A percentile compares a stretch with the other conserved stretches of the same genome.
These are phyloP conservation scores for Aquilaria agallochum DNA, from an alignment of 441 rosid species.

Conservation along the genomic window DNA sequence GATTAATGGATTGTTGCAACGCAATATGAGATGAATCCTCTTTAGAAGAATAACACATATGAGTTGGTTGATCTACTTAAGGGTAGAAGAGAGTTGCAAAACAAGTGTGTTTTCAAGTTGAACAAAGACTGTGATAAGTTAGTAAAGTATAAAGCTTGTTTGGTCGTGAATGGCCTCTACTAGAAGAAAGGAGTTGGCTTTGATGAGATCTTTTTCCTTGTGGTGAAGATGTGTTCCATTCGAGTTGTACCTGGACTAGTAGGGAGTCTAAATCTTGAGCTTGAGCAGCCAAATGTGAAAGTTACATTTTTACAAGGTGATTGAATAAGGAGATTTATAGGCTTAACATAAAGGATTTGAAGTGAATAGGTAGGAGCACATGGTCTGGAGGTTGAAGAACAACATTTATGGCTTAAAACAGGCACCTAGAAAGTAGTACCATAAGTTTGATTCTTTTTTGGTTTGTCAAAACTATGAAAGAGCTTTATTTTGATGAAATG, in stretches of 20 bases:
- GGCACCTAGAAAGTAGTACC: conserved; percentile 1
- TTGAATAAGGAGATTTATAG: conserved; percentile 5
- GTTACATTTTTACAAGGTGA: not conserved
- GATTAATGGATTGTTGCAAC: not conserved
- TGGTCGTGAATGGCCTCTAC: not conserved
- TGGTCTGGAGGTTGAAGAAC: conserved; percentile 4
- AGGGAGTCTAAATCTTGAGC: not conserved
- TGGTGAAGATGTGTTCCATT: not conserved
- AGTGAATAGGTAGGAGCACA: not conserved
- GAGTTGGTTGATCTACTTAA: not conserved
- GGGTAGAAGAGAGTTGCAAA: not conserved
- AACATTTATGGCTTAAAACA: conserved; percentile 2
- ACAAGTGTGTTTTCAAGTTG: not conserved
- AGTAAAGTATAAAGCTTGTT: not conserved
- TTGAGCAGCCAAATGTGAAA: conserved; percentile 2
- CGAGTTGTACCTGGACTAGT: not conserved
- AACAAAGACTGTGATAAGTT: not conserved
- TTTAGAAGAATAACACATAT: not conserved
- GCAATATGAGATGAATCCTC: not conserved
- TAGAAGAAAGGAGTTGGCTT: not conserved
- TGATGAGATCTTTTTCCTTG: conserved; percentile 3
- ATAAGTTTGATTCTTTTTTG: conserved; percentile 1
- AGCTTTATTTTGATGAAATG: not conserved
- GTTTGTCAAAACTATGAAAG: not conserved
- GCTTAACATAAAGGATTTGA: not conserved